A percentile compares a stretch with the other conserved stretches of the same genome.
Conservation (phyloP, 805 yeast species). For the Sporopachydermia lactativora region DNA sequence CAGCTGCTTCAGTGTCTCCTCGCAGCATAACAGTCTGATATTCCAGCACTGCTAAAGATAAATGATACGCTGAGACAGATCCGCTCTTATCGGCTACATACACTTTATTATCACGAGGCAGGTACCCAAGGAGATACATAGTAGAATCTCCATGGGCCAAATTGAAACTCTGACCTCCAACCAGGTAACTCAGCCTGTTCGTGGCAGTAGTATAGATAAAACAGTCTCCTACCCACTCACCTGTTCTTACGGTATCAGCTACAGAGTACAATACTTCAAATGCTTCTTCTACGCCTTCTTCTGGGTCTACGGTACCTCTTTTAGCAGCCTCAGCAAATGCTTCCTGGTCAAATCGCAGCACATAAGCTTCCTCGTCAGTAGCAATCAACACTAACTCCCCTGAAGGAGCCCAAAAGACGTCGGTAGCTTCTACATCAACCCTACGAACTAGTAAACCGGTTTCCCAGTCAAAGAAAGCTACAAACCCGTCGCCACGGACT, state of each 20-base stretch:
- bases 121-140: conserved; percentile 76
- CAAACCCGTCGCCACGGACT: conserved; percentile 69
- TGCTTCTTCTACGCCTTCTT: conserved; percentile 80
- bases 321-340: conserved; percentile 48
- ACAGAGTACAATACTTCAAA: conserved; percentile 78
- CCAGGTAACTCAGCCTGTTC: conserved; percentile 84
- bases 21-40: conserved; percentile 92
- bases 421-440: conserved; percentile 74
- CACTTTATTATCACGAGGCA: conserved; percentile 80
- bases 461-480: conserved; percentile 92
- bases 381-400: conserved; percentile 78
- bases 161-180: conserved; percentile 87
- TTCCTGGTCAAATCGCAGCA: conserved; percentile 60
- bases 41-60: conserved; percentile 79
- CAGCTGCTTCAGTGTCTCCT: conserved; percentile 83
- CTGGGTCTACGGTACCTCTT: conserved; percentile 45
- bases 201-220: conserved; percentile 80
- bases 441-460: conserved; percentile 71
- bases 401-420: conserved; percentile 84
- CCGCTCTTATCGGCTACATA: conserved; percentile 87
- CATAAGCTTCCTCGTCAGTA: conserved; percentile 59
- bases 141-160: conserved; percentile 86
- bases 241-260: conserved; percentile 69
- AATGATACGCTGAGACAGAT: conserved; percentile 64
- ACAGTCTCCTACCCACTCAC: conserved; percentile 96